Conservation (phyloP, 441 rosid species). For the Raphanus hybrid region DNA sequence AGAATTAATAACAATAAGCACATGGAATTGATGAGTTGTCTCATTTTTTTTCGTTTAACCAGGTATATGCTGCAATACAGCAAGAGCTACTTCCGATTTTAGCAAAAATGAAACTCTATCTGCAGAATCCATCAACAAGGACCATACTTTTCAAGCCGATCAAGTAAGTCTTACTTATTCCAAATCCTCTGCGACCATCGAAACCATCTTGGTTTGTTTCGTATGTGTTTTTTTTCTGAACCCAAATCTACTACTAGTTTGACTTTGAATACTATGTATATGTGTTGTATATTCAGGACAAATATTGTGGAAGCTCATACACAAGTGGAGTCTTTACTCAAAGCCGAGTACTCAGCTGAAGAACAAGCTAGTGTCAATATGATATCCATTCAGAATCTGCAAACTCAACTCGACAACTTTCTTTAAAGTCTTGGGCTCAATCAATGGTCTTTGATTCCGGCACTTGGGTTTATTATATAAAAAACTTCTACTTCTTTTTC, state of each 20-base stretch:
- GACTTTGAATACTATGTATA: slow-evolving; percentile 3
- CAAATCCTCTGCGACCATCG: slow-evolving; percentile 1
- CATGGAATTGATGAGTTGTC: slow-evolving; percentile 26
- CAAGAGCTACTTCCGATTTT: slow-evolving; percentile 76
- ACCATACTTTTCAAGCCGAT: slow-evolving; percentile 92
- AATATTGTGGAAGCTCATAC: slow-evolving; percentile 94
- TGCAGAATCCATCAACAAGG: slow-evolving; percentile 86
- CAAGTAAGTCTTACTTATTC: slow-evolving; percentile 57
- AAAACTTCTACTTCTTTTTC: background rate
- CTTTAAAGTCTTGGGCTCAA: slow-evolving; percentile 44
- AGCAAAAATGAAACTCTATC: slow-evolving; percentile 90
- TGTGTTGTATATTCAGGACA: slow-evolving; percentile 59
- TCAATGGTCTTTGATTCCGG: background rate
- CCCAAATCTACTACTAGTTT: slow-evolving; percentile 24
- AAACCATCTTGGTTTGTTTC: slow-evolving; percentile 7
- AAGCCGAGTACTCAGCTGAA: slow-evolving; percentile 74
- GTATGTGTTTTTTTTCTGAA: slow-evolving; percentile 1
- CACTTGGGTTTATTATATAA: background rate
- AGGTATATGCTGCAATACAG: slow-evolving; percentile 82
- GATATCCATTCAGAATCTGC: slow-evolving; percentile 66
- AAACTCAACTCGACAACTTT: slow-evolving; percentile 77
- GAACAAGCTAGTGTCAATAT: slow-evolving; percentile 69
- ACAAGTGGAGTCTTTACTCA: slow-evolving; percentile 74
- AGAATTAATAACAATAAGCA: background rate
- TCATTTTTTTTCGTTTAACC: slow-evolving; percentile 36